Base-by-base conservation (phyloP, 768 basidiomycete genomes). In the Lactifluus hygrophoroides region DNA sequence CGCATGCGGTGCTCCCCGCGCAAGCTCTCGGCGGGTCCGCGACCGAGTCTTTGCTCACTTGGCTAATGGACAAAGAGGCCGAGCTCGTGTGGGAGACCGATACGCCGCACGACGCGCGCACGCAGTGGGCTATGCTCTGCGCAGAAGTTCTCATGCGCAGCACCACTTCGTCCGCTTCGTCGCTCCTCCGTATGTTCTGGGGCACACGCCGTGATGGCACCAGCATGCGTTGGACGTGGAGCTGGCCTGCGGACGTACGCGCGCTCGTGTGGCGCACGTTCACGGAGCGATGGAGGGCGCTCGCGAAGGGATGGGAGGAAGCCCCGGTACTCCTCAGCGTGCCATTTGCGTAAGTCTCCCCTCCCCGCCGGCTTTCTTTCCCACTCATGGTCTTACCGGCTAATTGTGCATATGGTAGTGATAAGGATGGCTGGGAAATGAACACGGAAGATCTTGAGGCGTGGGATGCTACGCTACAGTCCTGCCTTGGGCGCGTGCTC, bases 381-480 rank as follows among this genome's bases (percentile, higher is more conserved):
- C 16, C 9, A 8, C 8, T 9, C 21, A 44, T 6, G 11, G 6
- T 11, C 14, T 4, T 43, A 1, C n/a, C 34, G 7, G 47, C 40
- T 48, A 23, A 54, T 35, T n/a, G 19, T 65, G 58, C 64, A 28
- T 28, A 46, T 30, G 42, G 17, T 43, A 70, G 68, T 11, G 66
- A 69, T 32, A 49, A 53, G 10, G 63, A 64, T 46, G 57, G 72
- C 10, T 87, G 83, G 82, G 78, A 80, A 32, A 69, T 83, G 57
- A 71, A 66, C 17, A 74, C 74, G 27, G 79, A 81, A 10, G 85
- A 88, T 34, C 74, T 79, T 27, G 70, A 72, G 3, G 65, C 69
- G 21, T 91, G 88, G 88, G 81, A 86, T 51, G 68, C 73, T 2
- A 73, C 86, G 61, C 72, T 88, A 19, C 72, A 71, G 10, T 72